These are phyloP conservation scores for Boletus tomentosulus DNA, from an alignment of 768 basidiomycete species.

Conservation along the genomic window DNA sequence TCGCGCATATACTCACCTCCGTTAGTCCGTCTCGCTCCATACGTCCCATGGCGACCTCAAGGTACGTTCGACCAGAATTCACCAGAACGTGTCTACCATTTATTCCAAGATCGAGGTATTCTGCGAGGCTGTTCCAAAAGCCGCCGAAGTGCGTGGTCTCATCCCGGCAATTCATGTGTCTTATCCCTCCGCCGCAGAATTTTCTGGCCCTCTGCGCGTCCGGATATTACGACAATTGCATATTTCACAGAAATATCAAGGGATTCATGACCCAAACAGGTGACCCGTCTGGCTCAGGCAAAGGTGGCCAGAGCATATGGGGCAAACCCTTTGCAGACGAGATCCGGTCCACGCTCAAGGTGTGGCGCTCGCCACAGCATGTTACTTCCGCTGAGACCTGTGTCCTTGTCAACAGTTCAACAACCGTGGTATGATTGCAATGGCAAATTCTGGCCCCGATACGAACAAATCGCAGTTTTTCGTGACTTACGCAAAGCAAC, in stretches of 20 bases:
- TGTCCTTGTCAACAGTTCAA: conserved; percentile 67
- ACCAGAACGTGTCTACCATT: background rate
- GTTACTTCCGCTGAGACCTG: background rate
- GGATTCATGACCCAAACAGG: conserved; percentile 96
- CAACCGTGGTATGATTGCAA: conserved; percentile 88
- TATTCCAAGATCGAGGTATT: conserved; percentile 82
- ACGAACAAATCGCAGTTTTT: conserved; percentile 93
- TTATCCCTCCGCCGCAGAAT: conserved; percentile 51
- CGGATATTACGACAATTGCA: conserved; percentile 75
- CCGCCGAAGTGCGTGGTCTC: conserved; percentile 71
- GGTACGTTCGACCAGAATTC: conserved; percentile 40
- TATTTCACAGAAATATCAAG: conserved; percentile 94
- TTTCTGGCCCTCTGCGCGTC: conserved; percentile 93
- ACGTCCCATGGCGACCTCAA: conserved; percentile 95
- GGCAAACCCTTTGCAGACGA: conserved; percentile 90
- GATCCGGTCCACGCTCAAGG: conserved; percentile 91
- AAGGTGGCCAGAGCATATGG: conserved; percentile 97
- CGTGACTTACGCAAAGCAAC: conserved; percentile 86
- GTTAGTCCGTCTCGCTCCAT: conserved; percentile 89
- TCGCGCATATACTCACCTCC: conserved; percentile 14
- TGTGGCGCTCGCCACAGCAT: conserved; percentile 27
- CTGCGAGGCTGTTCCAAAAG: conserved; percentile 93
- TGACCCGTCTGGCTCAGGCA: conserved; percentile 86
- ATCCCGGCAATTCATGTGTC: background rate
- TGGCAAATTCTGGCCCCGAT: conserved; percentile 96